Base-by-base conservation (phyloP, 192 early-diverging fungal genomes). In the Coemansia sp. region DNA sequence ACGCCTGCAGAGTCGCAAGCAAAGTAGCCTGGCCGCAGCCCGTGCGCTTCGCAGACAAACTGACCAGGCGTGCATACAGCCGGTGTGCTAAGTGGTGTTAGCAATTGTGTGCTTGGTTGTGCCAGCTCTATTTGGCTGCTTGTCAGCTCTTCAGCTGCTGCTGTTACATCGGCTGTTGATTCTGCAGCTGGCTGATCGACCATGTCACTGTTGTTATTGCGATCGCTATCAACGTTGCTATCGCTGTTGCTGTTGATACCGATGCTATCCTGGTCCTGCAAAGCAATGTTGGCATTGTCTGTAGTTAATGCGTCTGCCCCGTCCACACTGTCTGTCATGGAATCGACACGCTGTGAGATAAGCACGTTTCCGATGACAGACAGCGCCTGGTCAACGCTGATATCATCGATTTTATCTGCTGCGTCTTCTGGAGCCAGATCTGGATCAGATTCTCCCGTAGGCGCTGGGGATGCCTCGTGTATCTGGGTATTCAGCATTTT, bases 1-100 rank as follows among this genome's bases (percentile, higher is more conserved):
- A 76, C 6, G 2, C 73, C 78, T 2, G 17, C 49, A 2, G 73
- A 49, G 36, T 81, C 78, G 54, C 78, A 81, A 22, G 70, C 73
- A 75, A 76, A 81, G 57, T 68, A 81, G 30, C 64, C 64, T 3
- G 66, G 59, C 2, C 57, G 48, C 45, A 63, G 49, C 5, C 78
- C 73, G 32, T 69, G 73, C 11, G 56, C 70, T 20, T 72, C 67
- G 38, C 78, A 81, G 17, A 66, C 22, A 50, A 75, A 72, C 40
- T 52, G 60, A 2, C 78, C 78, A 4, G 78, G 73, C n/a, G 18
- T 67, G 60, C 77, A 80, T 20, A 40, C 14, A 18, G 63, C 48
- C n/a, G 64, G 7, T 30, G 42, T 45, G 60, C 60, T 61, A 20
- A 61, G 60, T 4, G 60, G 60, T 2, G 42, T 48, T 4, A 48